Base-by-base conservation (phyloP, 1,284 basidiomycete species). In the Lignosus rhinocerotis region DNA sequence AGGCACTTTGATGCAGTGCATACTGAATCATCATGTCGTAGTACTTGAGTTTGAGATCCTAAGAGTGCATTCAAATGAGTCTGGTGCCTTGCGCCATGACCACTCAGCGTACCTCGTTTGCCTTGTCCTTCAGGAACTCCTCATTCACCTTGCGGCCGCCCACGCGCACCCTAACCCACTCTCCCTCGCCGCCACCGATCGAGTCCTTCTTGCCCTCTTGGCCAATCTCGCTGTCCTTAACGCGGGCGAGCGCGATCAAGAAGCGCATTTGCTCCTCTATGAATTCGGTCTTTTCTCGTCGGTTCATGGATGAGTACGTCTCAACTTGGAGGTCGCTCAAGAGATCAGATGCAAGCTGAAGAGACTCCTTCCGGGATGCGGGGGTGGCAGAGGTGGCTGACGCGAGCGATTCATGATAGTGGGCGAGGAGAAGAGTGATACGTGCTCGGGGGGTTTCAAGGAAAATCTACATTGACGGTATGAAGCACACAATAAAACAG, bases 231-330 rank as follows among this genome's bases (percentile, higher is more conserved):
- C 69, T 75, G 63, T 92, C 90, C 73, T 92, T 93, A 65, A 83
- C 74, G 50, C 83, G 80, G 30, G 91, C 90, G 30, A 93, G 83
- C 33, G 82, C 78, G 50, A 90, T 84, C 67, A 93, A 73, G 52
- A 99, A 75, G 53, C 97, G 84, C 95, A 99, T 99, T 75, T 99
- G 97, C 75, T 99, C 96, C 43, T 99, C 79, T 66, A 99, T 93
- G 70, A 99, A 98, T 71, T 98, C 94, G 10, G 94, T 97, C 82
- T 99, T 99, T 76, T 99, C 97, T 67, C 93, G 80, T 63, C 96
- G 87, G 66, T 98, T 94, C 96, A 99, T 98, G 12, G 92, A 94
- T 25, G 95, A 97, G 72, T 98, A 99, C 2, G 97, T 99, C 77
- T 99, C 97, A 45, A 99, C 96, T 76, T 98, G 95, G 0, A 99